Percentiles rank a stretch among this genome's conserved stretches.
These are phyloP conservation scores for Monilinia polystroma DNA, from an alignment of 2,329 filamentous ascomycete genomes.

Conservation along the genomic window DNA sequence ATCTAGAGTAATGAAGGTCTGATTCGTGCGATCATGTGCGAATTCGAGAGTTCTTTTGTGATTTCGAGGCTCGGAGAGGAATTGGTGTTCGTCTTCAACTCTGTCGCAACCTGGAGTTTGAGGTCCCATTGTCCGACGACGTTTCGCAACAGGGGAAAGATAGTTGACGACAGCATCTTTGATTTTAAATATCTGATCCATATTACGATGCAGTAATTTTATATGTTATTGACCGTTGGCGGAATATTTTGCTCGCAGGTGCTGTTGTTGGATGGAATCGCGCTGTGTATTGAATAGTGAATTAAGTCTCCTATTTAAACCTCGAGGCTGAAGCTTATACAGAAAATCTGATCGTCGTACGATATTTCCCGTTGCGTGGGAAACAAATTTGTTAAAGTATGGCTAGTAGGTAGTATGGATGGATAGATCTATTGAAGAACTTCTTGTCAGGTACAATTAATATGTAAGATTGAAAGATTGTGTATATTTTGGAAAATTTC, in stretches of 20 bases:
- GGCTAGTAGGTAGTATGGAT: too few relatives aligned
- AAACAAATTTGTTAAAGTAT: neutral
- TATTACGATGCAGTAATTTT: slow-evolving; percentile 18
- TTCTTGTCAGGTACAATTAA: neutral
- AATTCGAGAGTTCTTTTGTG: slow-evolving; percentile 26
- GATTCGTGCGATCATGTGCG: slow-evolving; percentile 23
- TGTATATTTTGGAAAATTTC: neutral
- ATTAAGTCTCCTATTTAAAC: slow-evolving; percentile 14
- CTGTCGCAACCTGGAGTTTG: slow-evolving; percentile 26
- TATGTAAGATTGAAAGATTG: neutral
- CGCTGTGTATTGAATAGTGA: neutral
- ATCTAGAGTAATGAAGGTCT: slow-evolving; percentile 29
- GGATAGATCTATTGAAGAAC: neutral
- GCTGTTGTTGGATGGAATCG: neutral
- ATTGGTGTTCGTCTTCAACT: slow-evolving; percentile 24
- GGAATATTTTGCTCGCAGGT: neutral
- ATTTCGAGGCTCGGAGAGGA: slow-evolving; percentile 29
- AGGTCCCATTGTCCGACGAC: slow-evolving; percentile 37
- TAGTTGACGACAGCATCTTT: slow-evolving; percentile 36
- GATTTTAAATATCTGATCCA: slow-evolving; percentile 37
- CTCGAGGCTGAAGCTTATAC: slow-evolving; percentile 17
- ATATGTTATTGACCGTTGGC: neutral
- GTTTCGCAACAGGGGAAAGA: slow-evolving; percentile 37
- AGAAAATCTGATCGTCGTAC: neutral
- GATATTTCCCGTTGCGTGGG: neutral